Conservation (phyloP, 192 early-diverging fungal genomes). For the Backusella morwellensis region DNA sequence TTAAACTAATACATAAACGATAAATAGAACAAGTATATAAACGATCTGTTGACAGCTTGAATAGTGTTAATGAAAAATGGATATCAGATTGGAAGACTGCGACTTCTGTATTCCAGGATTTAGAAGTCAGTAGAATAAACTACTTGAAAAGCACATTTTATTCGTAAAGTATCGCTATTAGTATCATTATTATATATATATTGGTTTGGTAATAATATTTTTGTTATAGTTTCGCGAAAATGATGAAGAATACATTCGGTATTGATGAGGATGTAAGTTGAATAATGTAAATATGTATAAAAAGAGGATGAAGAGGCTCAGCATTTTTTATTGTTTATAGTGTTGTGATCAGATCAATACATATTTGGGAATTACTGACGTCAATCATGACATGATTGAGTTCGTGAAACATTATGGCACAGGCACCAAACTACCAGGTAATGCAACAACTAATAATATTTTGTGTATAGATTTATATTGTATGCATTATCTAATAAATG, state of each 20-base stretch:
- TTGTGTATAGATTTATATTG: neutral
- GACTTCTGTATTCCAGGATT: constrained; percentile 51
- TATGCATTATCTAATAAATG: neutral
- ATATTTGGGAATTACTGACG: constrained; percentile 61
- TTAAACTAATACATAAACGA: neutral
- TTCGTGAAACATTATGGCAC: constrained; percentile 65
- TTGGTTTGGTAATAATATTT: neutral
- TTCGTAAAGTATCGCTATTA: constrained; percentile 41
- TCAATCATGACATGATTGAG: constrained; percentile 59
- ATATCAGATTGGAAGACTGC: constrained; percentile 48
- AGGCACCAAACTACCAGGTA: constrained; percentile 49
- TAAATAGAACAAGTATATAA: constrained; percentile 49
- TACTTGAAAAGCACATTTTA: constrained; percentile 63
- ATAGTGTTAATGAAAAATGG: constrained; percentile 47
- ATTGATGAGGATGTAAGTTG: constrained; percentile 63
- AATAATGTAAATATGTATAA: neutral
- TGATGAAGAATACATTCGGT: constrained; percentile 65
- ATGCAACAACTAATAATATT: neutral
- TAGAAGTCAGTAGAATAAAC: constrained; percentile 72
- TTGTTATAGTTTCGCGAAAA: constrained; percentile 50
- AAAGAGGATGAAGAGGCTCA: neutral
- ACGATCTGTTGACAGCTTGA: constrained; percentile 36
- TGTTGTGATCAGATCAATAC: constrained; percentile 70
- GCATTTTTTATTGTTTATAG: constrained; percentile 18
- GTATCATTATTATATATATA: neutral